Evolutionary conservation across 2,329 filamentous ascomycete genomes (phyloP).

Genomic region (Leptosphaerulina australis): DNA sequence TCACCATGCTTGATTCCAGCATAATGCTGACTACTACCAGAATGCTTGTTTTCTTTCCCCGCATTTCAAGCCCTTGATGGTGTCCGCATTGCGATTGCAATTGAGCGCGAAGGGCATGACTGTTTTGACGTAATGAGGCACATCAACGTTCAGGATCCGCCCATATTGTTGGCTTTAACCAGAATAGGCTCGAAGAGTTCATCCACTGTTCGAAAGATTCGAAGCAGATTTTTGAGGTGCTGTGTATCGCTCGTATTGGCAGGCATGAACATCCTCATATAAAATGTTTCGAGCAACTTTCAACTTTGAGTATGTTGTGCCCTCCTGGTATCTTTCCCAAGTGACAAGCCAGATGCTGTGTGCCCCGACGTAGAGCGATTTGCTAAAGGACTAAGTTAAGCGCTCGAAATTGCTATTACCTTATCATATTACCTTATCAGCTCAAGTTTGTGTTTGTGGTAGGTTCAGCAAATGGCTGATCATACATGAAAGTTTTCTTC

Average conservation of each 20-base stretch:
- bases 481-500: too few relatives aligned
- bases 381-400: too few relatives aligned
- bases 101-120: neutral
- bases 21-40: neutral
- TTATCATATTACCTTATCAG: too few relatives aligned
- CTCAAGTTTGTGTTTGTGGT: too few relatives aligned
- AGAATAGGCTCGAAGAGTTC: neutral
- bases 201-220: neutral
- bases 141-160: too few relatives aligned
- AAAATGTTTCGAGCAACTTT: too few relatives aligned
- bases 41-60: too few relatives aligned
- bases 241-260: neutral
- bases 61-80: neutral
- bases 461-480: too few relatives aligned
- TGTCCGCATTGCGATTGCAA: neutral
- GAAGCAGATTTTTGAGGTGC: neutral
- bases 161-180: conserved; percentile 9
- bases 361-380: too few relatives aligned
- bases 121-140: conserved; percentile 5
- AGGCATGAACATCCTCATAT: neutral
- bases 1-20: neutral
- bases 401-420: too few relatives aligned
- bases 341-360: too few relatives aligned
- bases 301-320: neutral
- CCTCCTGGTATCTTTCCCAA: too few relatives aligned